Evolutionary conservation across 352 stramenopile species (phyloP), one percentile per base, ranked within the genome.

Genomic region (Globisporangium parvum): DNA sequence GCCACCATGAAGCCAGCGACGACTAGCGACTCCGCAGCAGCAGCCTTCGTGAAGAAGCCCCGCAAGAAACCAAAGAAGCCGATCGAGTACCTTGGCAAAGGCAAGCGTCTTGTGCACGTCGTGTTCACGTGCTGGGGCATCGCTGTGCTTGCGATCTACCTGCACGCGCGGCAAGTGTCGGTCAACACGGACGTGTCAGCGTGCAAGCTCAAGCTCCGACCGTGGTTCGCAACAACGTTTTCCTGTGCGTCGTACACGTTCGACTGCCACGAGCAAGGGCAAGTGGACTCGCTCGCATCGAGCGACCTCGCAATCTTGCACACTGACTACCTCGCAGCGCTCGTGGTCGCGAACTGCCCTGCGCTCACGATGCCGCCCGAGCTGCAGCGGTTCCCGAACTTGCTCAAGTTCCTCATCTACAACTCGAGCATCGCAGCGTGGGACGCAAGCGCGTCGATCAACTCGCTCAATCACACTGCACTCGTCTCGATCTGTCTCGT

Each of bases 381-480:
- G 23, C 46, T 77, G 18, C 65, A 69, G 35, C 51, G 54, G 21
- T 77, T 77, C 39, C 61, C 59, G 1, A 60, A 64, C 14, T 18
- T 77, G 31, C 56, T 71, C 53, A 70, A 70, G 42, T 54, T 77
- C 31, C 49, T 71, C 46, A 17, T 77, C 15, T 77, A 73, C 59
- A 77, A 77, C 52, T 65, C 62, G 28, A 74, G 55, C 5, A 63
- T 77, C 41, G 53, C 59, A 2, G 51, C 41, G 12, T 74, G 69
- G 65, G 42, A 64, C 18, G 8, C 28, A 20, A 56, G 3, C 6
- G 62, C 65, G 8, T 71, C 69, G 24, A 28, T 77, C 5, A 71
- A 69, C 31, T n/a, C 41, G 10, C 35, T 26, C 33, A 59, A 42
- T 20, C 65, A 77, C 46, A 37, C 53, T 5, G 18, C 59, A 21